Evolutionary conservation across 495 filamentous ascomycete genomes (phyloP).

Genomic region (Neurospora sp.): DNA sequence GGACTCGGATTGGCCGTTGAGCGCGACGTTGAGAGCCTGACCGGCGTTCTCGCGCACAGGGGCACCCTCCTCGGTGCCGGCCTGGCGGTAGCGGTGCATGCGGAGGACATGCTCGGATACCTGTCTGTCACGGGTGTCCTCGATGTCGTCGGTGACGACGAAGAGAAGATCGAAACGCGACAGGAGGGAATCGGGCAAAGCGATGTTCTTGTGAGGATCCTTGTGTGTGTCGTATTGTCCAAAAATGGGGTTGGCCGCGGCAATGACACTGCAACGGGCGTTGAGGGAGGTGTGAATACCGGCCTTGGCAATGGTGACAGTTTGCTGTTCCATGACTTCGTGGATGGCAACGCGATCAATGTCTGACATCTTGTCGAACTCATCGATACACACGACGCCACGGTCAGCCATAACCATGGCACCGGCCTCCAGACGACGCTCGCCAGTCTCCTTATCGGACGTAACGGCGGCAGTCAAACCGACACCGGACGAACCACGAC

Average conservation of each 20-base stretch:
- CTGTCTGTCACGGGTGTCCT: constrained; percentile 80
- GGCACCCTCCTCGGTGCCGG: constrained; percentile 89
- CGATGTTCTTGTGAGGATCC: constrained; percentile 97
- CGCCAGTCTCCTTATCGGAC: constrained; percentile 93
- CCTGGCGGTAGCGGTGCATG: constrained; percentile 93
- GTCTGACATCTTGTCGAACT: constrained; percentile 99
- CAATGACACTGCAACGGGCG: constrained; percentile 91
- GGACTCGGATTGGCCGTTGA: constrained; percentile 65
- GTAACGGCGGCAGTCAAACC: constrained; percentile 97
- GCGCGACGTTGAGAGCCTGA: constrained; percentile 81
- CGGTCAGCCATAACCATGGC: constrained; percentile 98
- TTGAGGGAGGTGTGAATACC: constrained; percentile 98
- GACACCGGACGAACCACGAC: constrained; percentile 93
- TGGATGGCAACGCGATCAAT: constrained; percentile 97
- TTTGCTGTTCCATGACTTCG: constrained; percentile 99
- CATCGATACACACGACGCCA: constrained; percentile 97
- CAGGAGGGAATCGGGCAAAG: constrained; percentile 89
- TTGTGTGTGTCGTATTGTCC: constrained; percentile 98
- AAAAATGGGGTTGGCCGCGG: constrained; percentile 95
- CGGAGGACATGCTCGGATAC: constrained; percentile 94
- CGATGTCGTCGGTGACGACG: constrained; percentile 95
- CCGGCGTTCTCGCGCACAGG: constrained; percentile 82
- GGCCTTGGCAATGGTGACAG: constrained; percentile 96
- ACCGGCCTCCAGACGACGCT: constrained; percentile 89
- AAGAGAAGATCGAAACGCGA: constrained; percentile 99